Base-by-base conservation (phyloP, 257 asterid genomes). In the Plectranthus barbatus region DNA sequence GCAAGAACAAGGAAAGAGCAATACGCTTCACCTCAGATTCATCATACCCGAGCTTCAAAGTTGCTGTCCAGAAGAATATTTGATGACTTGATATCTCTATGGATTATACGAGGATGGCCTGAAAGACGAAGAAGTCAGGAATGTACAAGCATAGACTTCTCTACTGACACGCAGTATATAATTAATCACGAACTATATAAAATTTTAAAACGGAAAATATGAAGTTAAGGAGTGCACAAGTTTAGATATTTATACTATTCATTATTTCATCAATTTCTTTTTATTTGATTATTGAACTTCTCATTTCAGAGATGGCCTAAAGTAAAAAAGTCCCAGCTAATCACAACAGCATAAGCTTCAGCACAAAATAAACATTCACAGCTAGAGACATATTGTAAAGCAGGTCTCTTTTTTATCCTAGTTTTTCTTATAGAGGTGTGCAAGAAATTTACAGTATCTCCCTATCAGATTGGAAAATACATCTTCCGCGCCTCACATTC, bases 11-110 rank as follows among this genome's bases (percentile, higher is more conserved):
- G 20, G 23, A 46, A 29, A 11, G 55, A 13, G 21, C 12, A 23
- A 37, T 36, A 46, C 9, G 53, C 41, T 45, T 56, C 15, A 19
- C 21, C 48, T 15, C 4, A 40, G 51, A 37, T 45, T 23, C 48
- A 41, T 48, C 77, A 34, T 84, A 91, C 98, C 96, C 77, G 85
- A 62, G 98, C 98, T 67, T 88, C 96, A 65, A 91, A 91, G 78
- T 86, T 86, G 67, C 62, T 62, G 73, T 84, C 95, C 40, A 91
- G 76, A 68, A 91, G 95, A 69, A 91, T 91, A 74, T 91, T 91
- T 44, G 98, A 83, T n/a, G 98, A 88, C 80, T 91, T 91, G 69
- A 88, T 91, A 78, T 91, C 98, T 83, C 98, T 80, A 66, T 91
- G 98, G 75, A 91, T 84, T 50, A 91, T 81, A 72, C 95, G 95